Base-by-base conservation (phyloP, 208 protist genomes). In the Crithidia thermophila region DNA sequence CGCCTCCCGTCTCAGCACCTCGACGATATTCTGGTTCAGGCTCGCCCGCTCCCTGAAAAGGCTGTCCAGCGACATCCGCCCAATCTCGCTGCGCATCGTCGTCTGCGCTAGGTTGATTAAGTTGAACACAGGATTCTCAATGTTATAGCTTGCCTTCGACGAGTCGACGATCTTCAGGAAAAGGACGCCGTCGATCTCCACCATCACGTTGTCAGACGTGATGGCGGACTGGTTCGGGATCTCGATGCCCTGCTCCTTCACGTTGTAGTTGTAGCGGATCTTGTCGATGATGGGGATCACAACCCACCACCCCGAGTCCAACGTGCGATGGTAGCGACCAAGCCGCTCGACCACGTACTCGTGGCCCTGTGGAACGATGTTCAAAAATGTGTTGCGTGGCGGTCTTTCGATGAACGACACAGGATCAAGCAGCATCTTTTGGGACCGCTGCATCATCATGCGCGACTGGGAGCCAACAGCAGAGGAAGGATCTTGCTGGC, bases 11-110 rank as follows among this genome's bases (percentile, higher is more conserved):
- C 97, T 93, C 31, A 98, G 93, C 9, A 90, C 82, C 14, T 87
- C 71, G 1, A 98, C 93, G 61, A 98, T 99, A 77, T 72, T 88
- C 14, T 73, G 64, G 70, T 99, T 99, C 45, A 99, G 84, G 56
- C 58, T 79, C 11, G 93, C 90, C 0, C 98, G 86, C 78, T 99
- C 97, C 46, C 85, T 71, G 49, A 99, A 98, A 6, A 97, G 88
- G 57, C 68, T 95, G 70, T 99, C 98, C 4, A 99, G 87, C 16
- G 82, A 84, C 66, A 99, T 81, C 52, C 95, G 94, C 45, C 98
- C 95, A 64, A 98, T 96, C 72, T 98, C 95, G 31, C 90, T 95
- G 39, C 97, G 93, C 97, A 98, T 98, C n/a, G 97, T 98, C 14
- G 95, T 98, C 75, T 98, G 96, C 1, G 97, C 98, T 27, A 99